phyloP scores from a whole-genome alignment of 1,139 yeast genomes.

The Saccharomycopsis hybrid region DNA sequence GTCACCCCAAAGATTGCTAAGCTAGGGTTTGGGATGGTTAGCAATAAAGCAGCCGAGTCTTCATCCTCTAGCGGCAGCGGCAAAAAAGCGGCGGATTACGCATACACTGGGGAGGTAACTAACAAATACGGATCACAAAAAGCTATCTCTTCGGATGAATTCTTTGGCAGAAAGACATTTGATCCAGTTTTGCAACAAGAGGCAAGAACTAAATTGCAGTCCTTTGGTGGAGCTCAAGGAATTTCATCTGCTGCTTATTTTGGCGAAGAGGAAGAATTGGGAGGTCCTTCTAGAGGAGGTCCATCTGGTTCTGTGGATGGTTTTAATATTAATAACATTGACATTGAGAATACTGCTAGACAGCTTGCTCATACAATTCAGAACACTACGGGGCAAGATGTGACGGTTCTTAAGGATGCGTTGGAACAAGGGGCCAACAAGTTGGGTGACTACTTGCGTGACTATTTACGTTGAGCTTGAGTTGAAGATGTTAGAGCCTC shows the following conservation, averaged over 20 bases:
- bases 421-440: slow-evolving; percentile 91
- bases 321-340: slow-evolving; percentile 28
- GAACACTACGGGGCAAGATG: slow-evolving; percentile 79
- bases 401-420: slow-evolving; percentile 85
- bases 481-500: too few species aligned
- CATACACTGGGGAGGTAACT: slow-evolving; percentile 63
- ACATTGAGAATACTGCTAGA: slow-evolving; percentile 52
- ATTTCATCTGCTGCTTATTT: slow-evolving; percentile 91
- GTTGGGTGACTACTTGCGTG: slow-evolving; percentile 77
- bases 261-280: slow-evolving; percentile 65
- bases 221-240: slow-evolving; percentile 79
- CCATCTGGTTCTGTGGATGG: slow-evolving; percentile 1
- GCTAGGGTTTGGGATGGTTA: slow-evolving; percentile 76
- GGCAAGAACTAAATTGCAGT: slow-evolving; percentile 70
- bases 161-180: slow-evolving; percentile 81
- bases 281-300: slow-evolving; percentile 26
- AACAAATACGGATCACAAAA: slow-evolving; percentile 82
- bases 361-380: slow-evolving; percentile 64
- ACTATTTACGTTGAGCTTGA: slow-evolving; percentile 41
- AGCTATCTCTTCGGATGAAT: slow-evolving; percentile 93
- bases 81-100: slow-evolving; percentile 35
- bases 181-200: slow-evolving; percentile 75
- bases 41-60: slow-evolving; percentile 37
- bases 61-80: slow-evolving; percentile 36
- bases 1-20: slow-evolving; percentile 69